Base-by-base conservation (phyloP, 306 rosid species). In the Dalbergia cochinchinensis region DNA sequence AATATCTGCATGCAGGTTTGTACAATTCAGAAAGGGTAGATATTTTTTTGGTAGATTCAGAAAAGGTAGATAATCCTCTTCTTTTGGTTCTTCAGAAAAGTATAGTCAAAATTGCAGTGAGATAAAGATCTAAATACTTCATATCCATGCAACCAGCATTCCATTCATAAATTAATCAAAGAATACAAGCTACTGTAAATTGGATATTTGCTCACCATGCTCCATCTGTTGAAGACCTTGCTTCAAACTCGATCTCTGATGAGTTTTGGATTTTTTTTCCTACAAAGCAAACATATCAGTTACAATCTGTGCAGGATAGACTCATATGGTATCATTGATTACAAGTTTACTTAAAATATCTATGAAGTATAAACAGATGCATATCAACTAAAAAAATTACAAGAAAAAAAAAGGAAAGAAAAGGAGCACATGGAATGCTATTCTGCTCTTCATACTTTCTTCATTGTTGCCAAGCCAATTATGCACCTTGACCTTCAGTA, bases 171-270 rank as follows among this genome's bases (percentile, higher is more conserved):
- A 44, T 42, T 19, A 15, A 33, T 6, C 16, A 33, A 70, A 19
- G 1, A 63, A 57, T 39, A 15, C 62, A 76, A 55, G 62, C 63
- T 47, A 58, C 34, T 20, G 55, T 20, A 18, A 12, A 39, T 12
- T 33, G 53, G 42, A 51, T 51, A 67, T 42, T 48, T 12, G 35
- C 85, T 62, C 88, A 91, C 97, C 97, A 91, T 72, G 97, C 94
- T 44, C 92, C 97, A 77, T 91, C 92, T 65, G 80, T 90, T 42
- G 97, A 85, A 22, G 97, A 90, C 74, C 85, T 88, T 22, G 92
- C 97, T 82, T 91, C 97, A 75, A 92, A 92, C 73, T 92, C 92
- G 87, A 89, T 82, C 54, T 88, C 90, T 8, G 87, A 83, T n/a
- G 86, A 18, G 39, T 88, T 85, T 26, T 50, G 80, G 53, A 41